Base-by-base conservation (phyloP, 2,329 filamentous ascomycete species). In the Aspergillus brunneoviolaceus region DNA sequence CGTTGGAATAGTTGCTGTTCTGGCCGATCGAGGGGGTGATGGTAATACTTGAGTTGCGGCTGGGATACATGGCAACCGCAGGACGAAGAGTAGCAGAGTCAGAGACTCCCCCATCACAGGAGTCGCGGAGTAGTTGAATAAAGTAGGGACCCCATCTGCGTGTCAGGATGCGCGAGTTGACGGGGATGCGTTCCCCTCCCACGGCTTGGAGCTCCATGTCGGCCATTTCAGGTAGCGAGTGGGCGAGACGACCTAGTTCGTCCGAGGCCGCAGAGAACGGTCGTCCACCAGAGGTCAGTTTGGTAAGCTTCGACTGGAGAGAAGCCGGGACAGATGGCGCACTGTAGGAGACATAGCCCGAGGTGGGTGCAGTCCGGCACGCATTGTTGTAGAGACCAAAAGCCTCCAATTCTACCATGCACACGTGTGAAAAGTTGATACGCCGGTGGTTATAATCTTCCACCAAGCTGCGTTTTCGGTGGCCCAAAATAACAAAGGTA, bases 371-470 rank as follows among this genome's bases (percentile, higher is more conserved):
- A 0, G 84, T 86, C 72, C 89, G 90, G 64, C 93, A 87, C 11
- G 95, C 93, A 73, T 98, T 99, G 72, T 98, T 94, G 74, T 97
- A 98, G 49, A 99, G 87, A 1, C 95, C 95, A 79, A 98, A 99
- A 0, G 95, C 93, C 73, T 99, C 95, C 11, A 99, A 82, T 76
- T 99, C 95, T 9, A 99, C 94, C 83, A 98, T 90, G 75, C 95
- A 98, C 29, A 98, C 87, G 71, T 99, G 96, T 10, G 90, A 91
- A 74, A 98, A 99, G 76, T 99, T 99, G 77, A 99, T 96, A 27
- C 95, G 89, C 11, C 95, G 89, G 71, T 98, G 95, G 73, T 98
- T 98, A 77, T 99, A 99, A 75, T 99, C 95, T 68, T 99, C 94
- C 0, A 98, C 94, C 33, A 99, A 82, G 67, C 91, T 97, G 63